Evolutionary conservation across 2,329 filamentous ascomycete species (phyloP).

Genomic region (Exophiala dermatitidis): DNA sequence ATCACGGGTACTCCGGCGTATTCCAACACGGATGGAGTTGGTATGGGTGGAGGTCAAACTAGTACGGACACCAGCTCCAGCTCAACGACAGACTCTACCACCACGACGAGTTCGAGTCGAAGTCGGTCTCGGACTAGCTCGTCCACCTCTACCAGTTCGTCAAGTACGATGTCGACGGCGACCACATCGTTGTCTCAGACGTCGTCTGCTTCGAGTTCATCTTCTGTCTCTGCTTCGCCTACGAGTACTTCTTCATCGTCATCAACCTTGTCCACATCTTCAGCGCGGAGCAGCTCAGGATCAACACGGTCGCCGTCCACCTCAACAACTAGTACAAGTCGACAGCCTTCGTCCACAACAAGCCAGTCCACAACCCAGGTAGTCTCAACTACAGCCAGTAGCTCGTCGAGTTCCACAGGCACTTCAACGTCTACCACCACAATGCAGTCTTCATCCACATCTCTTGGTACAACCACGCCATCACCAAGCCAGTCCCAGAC

Average conservation of each 20-base stretch:
- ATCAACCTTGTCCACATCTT: slow-evolving; percentile 35
- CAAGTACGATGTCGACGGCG: neutral
- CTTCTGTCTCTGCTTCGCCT: too few relatives aligned
- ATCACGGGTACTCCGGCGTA: slow-evolving; percentile 10
- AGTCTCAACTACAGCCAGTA: neutral
- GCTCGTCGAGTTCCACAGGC: neutral
- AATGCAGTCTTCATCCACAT: neutral
- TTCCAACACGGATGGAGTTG: slow-evolving; percentile 11
- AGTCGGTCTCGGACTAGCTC: neutral
- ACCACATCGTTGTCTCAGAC: neutral
- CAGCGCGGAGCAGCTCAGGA: slow-evolving; percentile 11
- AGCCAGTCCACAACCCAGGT: neutral
- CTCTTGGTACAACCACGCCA: neutral
- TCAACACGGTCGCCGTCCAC: neutral
- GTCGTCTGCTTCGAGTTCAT: too few relatives aligned
- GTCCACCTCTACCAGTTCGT: neutral
- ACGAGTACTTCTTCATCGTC: too few relatives aligned
- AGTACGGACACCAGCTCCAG: slow-evolving; percentile 3
- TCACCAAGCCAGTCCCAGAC: neutral
- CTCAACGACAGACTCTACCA: neutral
- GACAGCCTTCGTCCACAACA: neutral
- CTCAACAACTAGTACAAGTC: neutral
- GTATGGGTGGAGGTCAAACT: slow-evolving; percentile 3
- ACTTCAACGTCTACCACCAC: neutral
- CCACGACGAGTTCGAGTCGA: neutral